Percentiles rank a stretch among this genome's conserved stretches.
Evolutionary conservation across 73 alveolate genomes (phyloP).

Genomic region (Paramecium primaurelia): DNA sequence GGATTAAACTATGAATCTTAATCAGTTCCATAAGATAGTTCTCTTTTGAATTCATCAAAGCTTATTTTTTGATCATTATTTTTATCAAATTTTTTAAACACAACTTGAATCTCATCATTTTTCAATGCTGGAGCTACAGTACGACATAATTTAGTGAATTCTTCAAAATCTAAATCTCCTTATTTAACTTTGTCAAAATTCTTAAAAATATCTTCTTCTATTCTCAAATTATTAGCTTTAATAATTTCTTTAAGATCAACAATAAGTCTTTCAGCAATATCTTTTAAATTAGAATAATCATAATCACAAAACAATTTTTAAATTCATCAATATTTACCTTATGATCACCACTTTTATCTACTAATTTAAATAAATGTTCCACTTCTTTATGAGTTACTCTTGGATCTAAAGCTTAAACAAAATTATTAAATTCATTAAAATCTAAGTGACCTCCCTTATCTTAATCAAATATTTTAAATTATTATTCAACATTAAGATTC

Average conservation of each 20-base stretch:
- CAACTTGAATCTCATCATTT: background rate
- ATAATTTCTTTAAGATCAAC: constrained; percentile 58
- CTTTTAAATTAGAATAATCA: constrained; percentile 54
- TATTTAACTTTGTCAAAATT: constrained; percentile 55
- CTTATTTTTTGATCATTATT: background rate
- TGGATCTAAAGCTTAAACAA: background rate
- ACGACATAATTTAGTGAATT: constrained; percentile 40
- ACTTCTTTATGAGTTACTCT: background rate
- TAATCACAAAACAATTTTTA: constrained; percentile 42
- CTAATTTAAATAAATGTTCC: background rate
- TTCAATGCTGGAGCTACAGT: constrained; percentile 60
- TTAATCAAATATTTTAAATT: background rate
- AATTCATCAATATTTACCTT: constrained; percentile 4
- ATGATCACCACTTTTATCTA: background rate
- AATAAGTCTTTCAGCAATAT: constrained; percentile 48
- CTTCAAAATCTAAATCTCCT: constrained; percentile 46
- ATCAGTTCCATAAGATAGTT: background rate
- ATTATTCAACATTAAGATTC: background rate
- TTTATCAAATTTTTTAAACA: background rate
- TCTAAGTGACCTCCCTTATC: constrained; percentile 22
- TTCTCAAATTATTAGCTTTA: constrained; percentile 43
- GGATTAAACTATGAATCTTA: constrained; percentile 6
- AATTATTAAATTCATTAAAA: background rate
- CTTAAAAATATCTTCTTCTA: constrained; percentile 37
- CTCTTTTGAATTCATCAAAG: background rate